Conservation (phyloP, 148 eudicot genomes). For the Polygonum aviculare region DNA sequence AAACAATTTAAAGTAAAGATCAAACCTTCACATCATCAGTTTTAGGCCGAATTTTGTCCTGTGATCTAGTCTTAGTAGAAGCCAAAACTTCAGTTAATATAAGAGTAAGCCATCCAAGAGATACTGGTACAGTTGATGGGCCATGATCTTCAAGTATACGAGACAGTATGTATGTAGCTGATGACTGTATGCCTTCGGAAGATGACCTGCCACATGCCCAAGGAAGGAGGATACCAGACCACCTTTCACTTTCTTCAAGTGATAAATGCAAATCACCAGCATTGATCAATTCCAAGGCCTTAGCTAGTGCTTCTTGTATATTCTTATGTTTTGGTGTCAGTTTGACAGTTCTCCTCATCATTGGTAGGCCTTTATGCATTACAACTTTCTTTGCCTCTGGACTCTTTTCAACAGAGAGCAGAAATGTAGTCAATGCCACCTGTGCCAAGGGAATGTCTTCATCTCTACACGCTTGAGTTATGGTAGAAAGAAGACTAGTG, state of each 20-base stretch:
- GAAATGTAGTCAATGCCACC: conserved; percentile 79
- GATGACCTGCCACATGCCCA: conserved; percentile 72
- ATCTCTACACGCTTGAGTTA: conserved; percentile 80
- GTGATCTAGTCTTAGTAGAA: conserved; percentile 37
- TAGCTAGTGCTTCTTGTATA: conserved; percentile 86
- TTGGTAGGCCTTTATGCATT: conserved; percentile 74
- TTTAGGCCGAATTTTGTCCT: conserved; percentile 50
- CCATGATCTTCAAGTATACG: conserved; percentile 85
- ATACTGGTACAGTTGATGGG: conserved; percentile 70
- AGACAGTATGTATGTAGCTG: conserved; percentile 68
- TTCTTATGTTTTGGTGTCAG: conserved; percentile 49
- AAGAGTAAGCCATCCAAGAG: conserved; percentile 92
- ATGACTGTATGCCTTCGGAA: conserved; percentile 53
- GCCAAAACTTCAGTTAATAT: conserved; percentile 59
- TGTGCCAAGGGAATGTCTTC: conserved; percentile 72
- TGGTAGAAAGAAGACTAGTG: conserved; percentile 74
- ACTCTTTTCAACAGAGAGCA: conserved; percentile 77
- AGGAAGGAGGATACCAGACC: conserved; percentile 75
- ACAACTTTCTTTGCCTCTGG: conserved; percentile 55
- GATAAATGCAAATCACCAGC: conserved; percentile 59
- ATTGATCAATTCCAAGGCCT: conserved; percentile 68
- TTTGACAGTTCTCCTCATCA: conserved; percentile 83
- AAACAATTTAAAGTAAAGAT: not conserved
- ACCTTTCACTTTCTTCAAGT: conserved; percentile 87
- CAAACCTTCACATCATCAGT: conserved; percentile 83